These are phyloP conservation scores for Cryphonectria naterciae DNA, from an alignment of 2,329 filamentous ascomycete genomes.

Conservation along the genomic window DNA sequence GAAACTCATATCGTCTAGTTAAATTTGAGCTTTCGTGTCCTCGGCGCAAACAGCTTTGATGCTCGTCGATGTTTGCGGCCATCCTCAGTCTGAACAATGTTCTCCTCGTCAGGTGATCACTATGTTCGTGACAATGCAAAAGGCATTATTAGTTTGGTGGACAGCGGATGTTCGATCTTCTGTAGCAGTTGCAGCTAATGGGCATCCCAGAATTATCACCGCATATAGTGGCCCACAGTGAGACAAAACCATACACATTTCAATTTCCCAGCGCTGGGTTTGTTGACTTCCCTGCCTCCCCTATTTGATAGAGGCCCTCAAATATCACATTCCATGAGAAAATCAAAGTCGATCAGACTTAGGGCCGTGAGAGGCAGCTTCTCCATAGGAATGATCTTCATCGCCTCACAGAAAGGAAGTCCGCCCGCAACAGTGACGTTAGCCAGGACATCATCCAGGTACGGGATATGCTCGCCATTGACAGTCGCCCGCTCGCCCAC, in stretches of 20 bases:
- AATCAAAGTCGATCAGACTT: not conserved
- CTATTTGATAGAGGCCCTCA: not conserved
- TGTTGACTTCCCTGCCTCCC: not conserved
- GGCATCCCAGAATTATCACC: not conserved
- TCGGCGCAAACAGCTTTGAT: too few species aligned
- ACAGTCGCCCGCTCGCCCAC: conserved; percentile 47
- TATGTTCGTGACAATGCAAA: not conserved
- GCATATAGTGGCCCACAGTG: not conserved
- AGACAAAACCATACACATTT: not conserved
- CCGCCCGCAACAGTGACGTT: conserved; percentile 30
- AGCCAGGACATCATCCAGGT: conserved; percentile 49
- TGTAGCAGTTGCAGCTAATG: not conserved
- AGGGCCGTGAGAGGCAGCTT: not conserved
- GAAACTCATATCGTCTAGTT: conserved; percentile 49
- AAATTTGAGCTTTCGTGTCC: not conserved
- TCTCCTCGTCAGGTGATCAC: not conserved
- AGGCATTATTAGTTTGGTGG: not conserved
- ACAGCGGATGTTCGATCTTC: not conserved
- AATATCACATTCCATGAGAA: not conserved
- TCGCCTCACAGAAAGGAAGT: not conserved
- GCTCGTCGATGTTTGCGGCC: not conserved
- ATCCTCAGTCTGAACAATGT: not conserved
- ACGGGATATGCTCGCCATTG: conserved; percentile 48
- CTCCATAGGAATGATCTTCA: not conserved
- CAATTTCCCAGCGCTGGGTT: not conserved